Evolutionary conservation across 2,329 filamentous ascomycete genomes (phyloP).

Genomic region (Chaetomium olivaceum): DNA sequence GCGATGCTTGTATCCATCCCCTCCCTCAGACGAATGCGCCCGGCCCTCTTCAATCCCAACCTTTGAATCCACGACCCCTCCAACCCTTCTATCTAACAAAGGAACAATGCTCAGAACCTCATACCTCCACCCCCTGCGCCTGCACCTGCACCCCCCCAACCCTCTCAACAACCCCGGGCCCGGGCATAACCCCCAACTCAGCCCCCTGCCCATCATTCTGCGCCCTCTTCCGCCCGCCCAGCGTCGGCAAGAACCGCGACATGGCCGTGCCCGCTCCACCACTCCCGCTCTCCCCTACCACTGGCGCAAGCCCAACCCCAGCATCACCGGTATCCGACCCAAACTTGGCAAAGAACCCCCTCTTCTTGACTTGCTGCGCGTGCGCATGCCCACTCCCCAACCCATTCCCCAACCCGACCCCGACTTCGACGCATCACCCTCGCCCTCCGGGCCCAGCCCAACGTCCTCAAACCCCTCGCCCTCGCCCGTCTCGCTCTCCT

Average conservation of each 20-base stretch:
- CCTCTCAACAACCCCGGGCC: not conserved
- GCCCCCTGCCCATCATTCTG: constrained; percentile 67
- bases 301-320: not conserved
- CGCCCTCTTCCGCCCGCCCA: constrained; percentile 63
- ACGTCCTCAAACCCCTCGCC: constrained; percentile 74
- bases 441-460: constrained; percentile 79
- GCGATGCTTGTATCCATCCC: not conserved
- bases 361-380: constrained; percentile 59
- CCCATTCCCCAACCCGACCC: constrained; percentile 38
- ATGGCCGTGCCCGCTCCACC: constrained; percentile 1
- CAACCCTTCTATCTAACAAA: not conserved
- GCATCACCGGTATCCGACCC: constrained; percentile 53
- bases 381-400: not conserved
- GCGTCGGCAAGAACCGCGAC: constrained; percentile 8
- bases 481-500: constrained; percentile 50
- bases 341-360: constrained; percentile 78
- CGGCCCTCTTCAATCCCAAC: not conserved
- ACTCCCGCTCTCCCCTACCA: not conserved
- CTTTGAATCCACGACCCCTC: not conserved
- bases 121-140: constrained; percentile 28
- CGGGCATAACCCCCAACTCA: constrained; percentile 65
- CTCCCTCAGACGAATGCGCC: not conserved
- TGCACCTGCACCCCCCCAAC: constrained; percentile 3
- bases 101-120: not conserved
- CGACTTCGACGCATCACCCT: constrained; percentile 34